Base-by-base conservation (phyloP, 352 stramenopile species). In the Phytophthora chlamydospora region DNA sequence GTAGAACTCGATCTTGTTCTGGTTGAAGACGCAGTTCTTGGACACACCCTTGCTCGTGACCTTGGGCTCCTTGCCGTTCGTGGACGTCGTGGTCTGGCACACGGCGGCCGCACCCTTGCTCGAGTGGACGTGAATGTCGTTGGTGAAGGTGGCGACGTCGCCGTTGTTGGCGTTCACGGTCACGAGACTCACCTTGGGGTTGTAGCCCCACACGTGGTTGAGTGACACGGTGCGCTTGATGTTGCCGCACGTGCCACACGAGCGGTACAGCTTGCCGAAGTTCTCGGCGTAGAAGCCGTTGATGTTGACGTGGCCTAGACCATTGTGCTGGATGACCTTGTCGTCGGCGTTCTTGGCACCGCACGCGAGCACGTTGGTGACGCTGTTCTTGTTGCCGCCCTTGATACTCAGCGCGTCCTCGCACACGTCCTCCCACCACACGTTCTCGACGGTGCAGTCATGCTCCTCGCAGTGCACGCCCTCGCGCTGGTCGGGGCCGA, bases 341-440 rank as follows among this genome's bases (percentile, higher is more conserved):
- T 83, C 36, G 24, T 66, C 51, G 29, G 55, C 52, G 21, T 33
- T 40, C 17, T 47, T 21, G 14, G 51, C 32, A 19, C 47, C 51
- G 43, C 41, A 44, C 48, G 68, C 75, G 14, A 71, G 49, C 29
- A 76, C 59, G 24, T 68, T 57, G 46, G 66, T 68, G 31, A 78
- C 62, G 45, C 70, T 78, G 42, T 50, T 64, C 42, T 71, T 59
- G 47, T 66, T 71, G 61, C 70, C 70, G 24, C 62, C 62, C 61
- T 75, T 78, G 66, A 78, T 73, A 36, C 62, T 73, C 43, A 72
- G 50, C 6, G 70, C 70, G 36, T 78, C 70, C 32, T 78, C 70
- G 50, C 66, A 78, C 14, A 78, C 70, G 39, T 65, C 61, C 36
- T 64, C 61, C 61, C 61, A 69, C 61, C 61, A 69, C 10, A 64